A percentile compares a stretch with the other conserved stretches of the same genome.
Evolutionary conservation across 331 rosid genomes (phyloP).

Genomic region (Erythrophleum ivorense): DNA sequence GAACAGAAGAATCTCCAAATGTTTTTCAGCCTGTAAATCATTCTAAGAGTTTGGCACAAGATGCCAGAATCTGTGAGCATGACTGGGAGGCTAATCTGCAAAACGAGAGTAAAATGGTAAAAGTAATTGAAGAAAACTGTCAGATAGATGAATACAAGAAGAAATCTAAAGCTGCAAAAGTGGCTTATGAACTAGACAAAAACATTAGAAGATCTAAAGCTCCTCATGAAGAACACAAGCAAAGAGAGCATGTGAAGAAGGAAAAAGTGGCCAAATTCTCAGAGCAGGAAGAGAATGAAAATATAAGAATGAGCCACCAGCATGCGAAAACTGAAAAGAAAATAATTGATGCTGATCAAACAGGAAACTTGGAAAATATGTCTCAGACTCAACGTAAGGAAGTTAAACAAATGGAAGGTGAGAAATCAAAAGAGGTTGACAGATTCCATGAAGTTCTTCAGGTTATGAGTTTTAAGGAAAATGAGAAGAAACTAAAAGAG

Average conservation of each 20-base stretch:
- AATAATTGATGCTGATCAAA: constrained; percentile 43
- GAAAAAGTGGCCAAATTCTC: constrained; percentile 44
- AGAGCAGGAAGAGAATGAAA: constrained; percentile 52
- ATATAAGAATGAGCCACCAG: constrained; percentile 38
- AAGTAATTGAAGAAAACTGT: constrained; percentile 43
- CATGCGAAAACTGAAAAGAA: constrained; percentile 54
- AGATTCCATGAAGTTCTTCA: constrained; percentile 49
- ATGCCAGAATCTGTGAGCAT: constrained; percentile 43
- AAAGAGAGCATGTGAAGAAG: constrained; percentile 56
- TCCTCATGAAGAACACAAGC: constrained; percentile 45
- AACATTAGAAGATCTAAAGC: constrained; percentile 48
- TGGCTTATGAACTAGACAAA: constrained; percentile 49
- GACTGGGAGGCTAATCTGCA: constrained; percentile 54
- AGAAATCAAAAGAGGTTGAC: constrained; percentile 38
- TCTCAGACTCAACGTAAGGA: constrained; percentile 48
- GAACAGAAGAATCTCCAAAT: constrained; percentile 62
- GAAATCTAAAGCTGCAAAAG: constrained; percentile 49
- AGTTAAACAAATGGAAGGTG: constrained; percentile 30
- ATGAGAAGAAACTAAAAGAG: constrained; percentile 46
- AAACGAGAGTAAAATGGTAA: constrained; percentile 45
- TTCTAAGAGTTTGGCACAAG: constrained; percentile 48
- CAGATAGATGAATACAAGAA: constrained; percentile 49
- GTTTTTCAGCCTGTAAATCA: constrained; percentile 50
- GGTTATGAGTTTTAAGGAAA: constrained; percentile 45
- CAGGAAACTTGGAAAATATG: constrained; percentile 40